Evolutionary conservation across 495 filamentous ascomycete species (phyloP).

Genomic region (Neurospora sp.): DNA sequence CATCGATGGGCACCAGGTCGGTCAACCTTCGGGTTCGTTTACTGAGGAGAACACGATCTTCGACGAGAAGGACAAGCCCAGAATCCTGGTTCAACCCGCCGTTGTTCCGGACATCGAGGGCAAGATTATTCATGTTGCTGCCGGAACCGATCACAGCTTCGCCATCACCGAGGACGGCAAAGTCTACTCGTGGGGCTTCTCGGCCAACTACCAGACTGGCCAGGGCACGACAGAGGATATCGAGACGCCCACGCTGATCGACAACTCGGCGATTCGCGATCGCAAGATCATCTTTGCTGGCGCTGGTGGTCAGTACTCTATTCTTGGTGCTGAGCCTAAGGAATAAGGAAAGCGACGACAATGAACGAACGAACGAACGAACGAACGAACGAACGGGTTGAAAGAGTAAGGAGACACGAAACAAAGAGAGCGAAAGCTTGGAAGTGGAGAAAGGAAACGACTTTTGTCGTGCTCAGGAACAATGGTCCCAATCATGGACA

Average conservation of each 20-base stretch:
- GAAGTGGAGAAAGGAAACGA: neutral
- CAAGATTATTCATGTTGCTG: slow-evolving; percentile 28
- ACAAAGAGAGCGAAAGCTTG: neutral
- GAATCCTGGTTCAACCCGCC: slow-evolving; percentile 48
- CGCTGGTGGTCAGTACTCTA: slow-evolving; percentile 56
- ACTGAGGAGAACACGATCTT: slow-evolving; percentile 46
- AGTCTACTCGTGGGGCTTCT: slow-evolving; percentile 65
- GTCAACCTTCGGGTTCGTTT: slow-evolving; percentile 42
- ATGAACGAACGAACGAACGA: neutral
- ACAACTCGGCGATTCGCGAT: slow-evolving; percentile 50
- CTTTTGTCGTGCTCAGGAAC: neutral
- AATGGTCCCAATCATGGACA: neutral
- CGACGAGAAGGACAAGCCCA: slow-evolving; percentile 42
- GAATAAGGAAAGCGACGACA: neutral
- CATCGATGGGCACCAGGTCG: slow-evolving; percentile 53
- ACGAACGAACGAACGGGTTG: neutral
- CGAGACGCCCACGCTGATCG: slow-evolving; percentile 47
- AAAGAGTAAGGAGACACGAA: neutral
- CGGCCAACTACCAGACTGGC: slow-evolving; percentile 56
- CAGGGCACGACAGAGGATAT: slow-evolving; percentile 50
- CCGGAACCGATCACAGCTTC: slow-evolving; percentile 51
- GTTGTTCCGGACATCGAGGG: slow-evolving; percentile 16
- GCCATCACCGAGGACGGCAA: slow-evolving; percentile 48
- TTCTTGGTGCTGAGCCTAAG: slow-evolving; percentile 36
- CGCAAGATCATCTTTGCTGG: slow-evolving; percentile 49